Evolutionary conservation across 2,329 filamentous ascomycete genomes (phyloP), one percentile per base, ranked within the genome.

Genomic region (Colletotrichum higginsianum): DNA sequence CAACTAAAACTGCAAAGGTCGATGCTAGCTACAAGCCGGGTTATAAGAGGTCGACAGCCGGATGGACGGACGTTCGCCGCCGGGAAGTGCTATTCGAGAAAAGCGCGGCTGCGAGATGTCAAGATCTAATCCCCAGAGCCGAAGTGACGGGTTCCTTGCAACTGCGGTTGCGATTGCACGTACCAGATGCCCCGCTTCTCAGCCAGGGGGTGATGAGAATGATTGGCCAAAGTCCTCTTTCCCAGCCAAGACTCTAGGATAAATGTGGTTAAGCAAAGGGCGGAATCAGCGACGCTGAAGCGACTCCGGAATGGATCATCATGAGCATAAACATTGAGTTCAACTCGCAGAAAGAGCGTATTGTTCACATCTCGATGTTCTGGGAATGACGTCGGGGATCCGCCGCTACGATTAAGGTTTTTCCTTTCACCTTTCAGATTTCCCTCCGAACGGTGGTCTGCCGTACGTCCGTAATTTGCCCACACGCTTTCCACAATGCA

Each of bases 391-490:
- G 50, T 49, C 44, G 26, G 26, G 23, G 7, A 23, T 6, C 23
- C 6, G 5, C 47, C 21, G 38, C 12, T 55, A 40, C 21, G 38
- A 35, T 46, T 46, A 30, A 21, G 16, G 21, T 15, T 49, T 38
- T 50, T 8, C 9, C 26, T 42, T 49, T 44, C 64, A n/a, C 52
- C 58, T 56, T 11, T 13, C 26, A 46, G 23, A 52, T 50, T 16
- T 55, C 56, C 52, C 23, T 21, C 7, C 35, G 21, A 71, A 53
- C 57, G 57, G 42, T 26, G n/a, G 52, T 57, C n/a, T 42, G 23
- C 49, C 18, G 13, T 71, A 67, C 57, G 68, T 57, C 57, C 68
- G 68, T 68, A 68, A 40, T 21, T 15, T 55, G 16, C 8, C 8
- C 23, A 9, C n/a, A 15, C 6, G 26, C 23, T 49, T 18, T 16